phyloP scores from a whole-genome alignment of 257 asterid species.

The Solanum pimpinellifolium region DNA sequence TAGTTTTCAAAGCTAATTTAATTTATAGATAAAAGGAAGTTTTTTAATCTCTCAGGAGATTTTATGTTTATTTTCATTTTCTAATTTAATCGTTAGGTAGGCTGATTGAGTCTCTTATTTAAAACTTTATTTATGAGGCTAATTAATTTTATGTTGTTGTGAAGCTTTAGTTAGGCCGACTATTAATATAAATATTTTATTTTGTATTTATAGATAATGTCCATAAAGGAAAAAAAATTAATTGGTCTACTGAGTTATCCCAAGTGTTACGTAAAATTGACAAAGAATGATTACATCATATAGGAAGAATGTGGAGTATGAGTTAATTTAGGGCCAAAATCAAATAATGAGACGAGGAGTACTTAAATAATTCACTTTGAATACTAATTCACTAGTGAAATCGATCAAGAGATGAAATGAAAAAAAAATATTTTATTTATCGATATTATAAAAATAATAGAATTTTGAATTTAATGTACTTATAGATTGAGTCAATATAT shows the following conservation, averaged over 20 bases:
- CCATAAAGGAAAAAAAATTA: too few relatives aligned
- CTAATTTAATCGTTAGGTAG: too few relatives aligned
- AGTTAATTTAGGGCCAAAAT: not conserved
- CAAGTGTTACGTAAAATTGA: not conserved
- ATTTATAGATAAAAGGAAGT: too few relatives aligned
- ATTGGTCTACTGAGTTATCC: fast-evolving
- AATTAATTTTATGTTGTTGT: not conserved
- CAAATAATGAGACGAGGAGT: not conserved
- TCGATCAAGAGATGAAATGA: too few relatives aligned
- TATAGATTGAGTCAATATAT: not conserved
- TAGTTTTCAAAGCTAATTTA: too few relatives aligned
- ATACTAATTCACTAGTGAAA: fast-evolving
- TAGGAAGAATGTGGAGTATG: not conserved
- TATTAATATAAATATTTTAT: not conserved
- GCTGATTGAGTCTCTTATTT: not conserved
- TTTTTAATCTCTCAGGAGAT: too few relatives aligned
- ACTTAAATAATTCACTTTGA: not conserved
- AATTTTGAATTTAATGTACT: too few relatives aligned
- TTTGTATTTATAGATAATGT: not conserved
- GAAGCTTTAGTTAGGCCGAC: not conserved
- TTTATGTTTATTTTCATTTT: too few relatives aligned
- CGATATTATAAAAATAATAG: not conserved
- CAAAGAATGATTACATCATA: not conserved
- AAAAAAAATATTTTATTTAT: not conserved
- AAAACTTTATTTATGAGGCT: not conserved